Conservation (phyloP, 2,329 filamentous ascomycete genomes). For the Alternaria sp. region DNA sequence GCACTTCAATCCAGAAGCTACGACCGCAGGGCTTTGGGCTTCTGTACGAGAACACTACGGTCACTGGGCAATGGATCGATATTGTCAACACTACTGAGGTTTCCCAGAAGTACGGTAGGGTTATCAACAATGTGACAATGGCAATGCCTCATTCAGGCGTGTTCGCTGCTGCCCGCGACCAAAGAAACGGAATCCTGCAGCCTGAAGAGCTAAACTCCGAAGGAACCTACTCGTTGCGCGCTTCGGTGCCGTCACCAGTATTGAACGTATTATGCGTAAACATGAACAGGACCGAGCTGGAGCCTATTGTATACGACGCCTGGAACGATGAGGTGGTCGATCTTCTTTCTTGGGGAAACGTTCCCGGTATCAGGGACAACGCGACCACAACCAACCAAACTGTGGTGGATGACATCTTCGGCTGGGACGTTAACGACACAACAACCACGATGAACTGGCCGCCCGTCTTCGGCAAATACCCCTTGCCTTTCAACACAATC, state of each 20-base stretch:
- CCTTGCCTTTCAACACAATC: slow-evolving; percentile 68
- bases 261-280: slow-evolving; percentile 78
- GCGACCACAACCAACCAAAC: slow-evolving; percentile 48
- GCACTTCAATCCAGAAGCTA: slow-evolving; percentile 49
- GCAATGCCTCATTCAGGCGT: slow-evolving; percentile 78
- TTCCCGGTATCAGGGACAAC: slow-evolving; percentile 18
- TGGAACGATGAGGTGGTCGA: slow-evolving; percentile 59
- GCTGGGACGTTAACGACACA: slow-evolving; percentile 64
- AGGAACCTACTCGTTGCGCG: slow-evolving; percentile 71
- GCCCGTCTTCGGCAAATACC: slow-evolving; percentile 56
- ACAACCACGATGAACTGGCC: slow-evolving; percentile 55
- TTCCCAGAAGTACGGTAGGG: slow-evolving; percentile 59
- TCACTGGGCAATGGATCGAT: slow-evolving; percentile 73
- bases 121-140: slow-evolving; percentile 77
- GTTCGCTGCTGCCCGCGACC: slow-evolving; percentile 66
- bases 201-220: slow-evolving; percentile 66
- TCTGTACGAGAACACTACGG: slow-evolving; percentile 74
- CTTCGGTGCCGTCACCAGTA: slow-evolving; percentile 72
- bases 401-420: slow-evolving; percentile 72
- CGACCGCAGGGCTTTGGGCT: slow-evolving; percentile 68
- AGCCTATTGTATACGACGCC: slow-evolving; percentile 66
- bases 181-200: slow-evolving; percentile 71
- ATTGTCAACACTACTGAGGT: slow-evolving; percentile 60
- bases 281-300: slow-evolving; percentile 64
- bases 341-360: slow-evolving; percentile 26